phyloP scores from a whole-genome alignment of 305 asterid genomes.

The Fraxinus xanthoxyloides region DNA sequence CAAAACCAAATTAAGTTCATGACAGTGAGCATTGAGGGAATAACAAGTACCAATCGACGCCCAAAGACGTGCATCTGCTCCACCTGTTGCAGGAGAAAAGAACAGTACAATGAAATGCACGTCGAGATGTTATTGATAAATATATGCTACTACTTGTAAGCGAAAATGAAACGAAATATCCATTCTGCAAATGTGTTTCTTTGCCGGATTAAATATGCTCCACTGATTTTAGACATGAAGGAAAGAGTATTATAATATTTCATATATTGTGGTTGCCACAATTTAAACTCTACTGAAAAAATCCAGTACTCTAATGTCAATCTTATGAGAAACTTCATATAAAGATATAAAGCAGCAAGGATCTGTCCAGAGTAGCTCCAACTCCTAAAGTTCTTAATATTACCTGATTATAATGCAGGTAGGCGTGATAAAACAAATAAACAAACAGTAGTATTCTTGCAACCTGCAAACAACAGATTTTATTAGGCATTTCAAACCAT shows the following conservation, averaged over 20 bases:
- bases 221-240: background rate
- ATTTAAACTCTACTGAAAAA: background rate
- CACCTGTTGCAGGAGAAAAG: conserved; percentile 46
- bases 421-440: conserved; percentile 59
- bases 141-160: background rate
- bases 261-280: background rate
- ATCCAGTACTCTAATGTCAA: background rate
- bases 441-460: conserved; percentile 71
- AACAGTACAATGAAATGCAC: background rate
- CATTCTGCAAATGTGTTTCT: background rate
- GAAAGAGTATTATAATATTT: background rate
- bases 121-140: background rate
- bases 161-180: background rate
- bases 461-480: conserved; percentile 43
- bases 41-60: conserved; percentile 35
- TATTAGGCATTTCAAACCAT: background rate
- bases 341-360: background rate
- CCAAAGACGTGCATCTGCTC: conserved; percentile 47
- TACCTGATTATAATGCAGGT: conserved; percentile 59
- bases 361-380: background rate
- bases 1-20: conserved; percentile 83
- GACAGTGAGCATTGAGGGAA: conserved; percentile 45
- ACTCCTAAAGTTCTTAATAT: background rate
- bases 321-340: background rate
- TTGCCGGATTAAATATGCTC: background rate